phyloP scores from a whole-genome alignment of 345 rosid species.

The Trapa incisa region DNA sequence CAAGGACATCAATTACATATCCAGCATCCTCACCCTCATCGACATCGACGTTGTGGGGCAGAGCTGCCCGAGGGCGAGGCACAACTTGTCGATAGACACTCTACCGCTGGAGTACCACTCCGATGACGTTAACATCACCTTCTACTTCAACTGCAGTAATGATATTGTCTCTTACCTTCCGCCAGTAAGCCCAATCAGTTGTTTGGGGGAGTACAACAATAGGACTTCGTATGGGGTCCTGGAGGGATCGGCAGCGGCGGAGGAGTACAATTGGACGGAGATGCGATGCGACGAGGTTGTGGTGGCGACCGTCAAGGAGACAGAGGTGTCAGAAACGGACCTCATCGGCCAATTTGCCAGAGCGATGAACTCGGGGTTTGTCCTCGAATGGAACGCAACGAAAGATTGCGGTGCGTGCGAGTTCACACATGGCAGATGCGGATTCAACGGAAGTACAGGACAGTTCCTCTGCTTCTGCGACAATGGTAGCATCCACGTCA shows the following conservation, averaged over 20 bases:
- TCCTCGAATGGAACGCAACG: constrained; percentile 6
- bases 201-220: neutral
- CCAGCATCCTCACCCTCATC: neutral
- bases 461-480: constrained; percentile 9
- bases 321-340: neutral
- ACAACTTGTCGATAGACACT: constrained; percentile 13
- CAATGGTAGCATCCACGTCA: neutral
- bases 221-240: neutral
- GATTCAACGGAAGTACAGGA: neutral
- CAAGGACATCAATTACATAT: neutral
- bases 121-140: constrained; percentile 11
- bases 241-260: neutral
- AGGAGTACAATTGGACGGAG: neutral
- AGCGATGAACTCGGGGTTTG: constrained; percentile 5
- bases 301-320: constrained; percentile 1
- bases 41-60: neutral
- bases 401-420: constrained; percentile 10
- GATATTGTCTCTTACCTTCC: neutral
- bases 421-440: constrained; percentile 11
- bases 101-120: constrained; percentile 10
- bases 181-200: neutral
- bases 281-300: neutral
- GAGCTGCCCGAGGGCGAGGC: constrained; percentile 10
- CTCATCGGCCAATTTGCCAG: neutral
- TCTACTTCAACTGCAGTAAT: constrained; percentile 3